phyloP scores from a whole-genome alignment of 1,139 yeast species.

The Suhomyces bribrorum region DNA sequence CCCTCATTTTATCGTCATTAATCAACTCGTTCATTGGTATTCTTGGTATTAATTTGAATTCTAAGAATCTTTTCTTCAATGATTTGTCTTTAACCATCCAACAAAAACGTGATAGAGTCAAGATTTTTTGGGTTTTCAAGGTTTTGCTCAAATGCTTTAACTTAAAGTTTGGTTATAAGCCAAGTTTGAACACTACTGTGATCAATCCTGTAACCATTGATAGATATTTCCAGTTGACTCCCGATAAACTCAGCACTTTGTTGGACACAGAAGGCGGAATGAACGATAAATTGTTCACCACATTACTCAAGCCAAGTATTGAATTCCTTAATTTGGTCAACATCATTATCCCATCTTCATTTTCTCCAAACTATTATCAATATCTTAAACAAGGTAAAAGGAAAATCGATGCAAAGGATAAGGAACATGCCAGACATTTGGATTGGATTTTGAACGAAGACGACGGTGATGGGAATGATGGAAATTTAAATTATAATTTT shows the following conservation, averaged over 20 bases:
- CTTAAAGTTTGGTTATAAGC: constrained; percentile 51
- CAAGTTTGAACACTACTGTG: constrained; percentile 49
- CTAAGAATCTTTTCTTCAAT: constrained; percentile 48
- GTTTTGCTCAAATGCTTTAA: constrained; percentile 54
- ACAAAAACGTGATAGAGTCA: constrained; percentile 53
- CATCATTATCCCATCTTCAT: constrained; percentile 50
- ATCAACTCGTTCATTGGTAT: constrained; percentile 50
- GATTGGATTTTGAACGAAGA: constrained; percentile 52
- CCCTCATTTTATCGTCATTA: constrained; percentile 43
- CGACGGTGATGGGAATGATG: constrained; percentile 55
- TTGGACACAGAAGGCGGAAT: constrained; percentile 22
- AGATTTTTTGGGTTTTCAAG: constrained; percentile 62
- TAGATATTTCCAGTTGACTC: constrained; percentile 49
- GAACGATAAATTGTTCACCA: constrained; percentile 39
- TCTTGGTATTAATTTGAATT: constrained; percentile 48
- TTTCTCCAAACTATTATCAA: constrained; percentile 51
- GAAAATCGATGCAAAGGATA: constrained; percentile 19
- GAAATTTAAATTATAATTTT: constrained; percentile 49
- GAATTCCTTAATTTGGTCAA: constrained; percentile 49
- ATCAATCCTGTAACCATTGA: constrained; percentile 54
- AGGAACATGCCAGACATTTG: constrained; percentile 30
- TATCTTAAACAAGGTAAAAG: constrained; percentile 38
- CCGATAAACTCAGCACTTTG: constrained; percentile 44
- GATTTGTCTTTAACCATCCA: constrained; percentile 41
- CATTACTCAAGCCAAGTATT: constrained; percentile 44